phyloP scores from a whole-genome alignment of 2,329 filamentous ascomycete genomes.

The Ceratocystis albifundus region DNA sequence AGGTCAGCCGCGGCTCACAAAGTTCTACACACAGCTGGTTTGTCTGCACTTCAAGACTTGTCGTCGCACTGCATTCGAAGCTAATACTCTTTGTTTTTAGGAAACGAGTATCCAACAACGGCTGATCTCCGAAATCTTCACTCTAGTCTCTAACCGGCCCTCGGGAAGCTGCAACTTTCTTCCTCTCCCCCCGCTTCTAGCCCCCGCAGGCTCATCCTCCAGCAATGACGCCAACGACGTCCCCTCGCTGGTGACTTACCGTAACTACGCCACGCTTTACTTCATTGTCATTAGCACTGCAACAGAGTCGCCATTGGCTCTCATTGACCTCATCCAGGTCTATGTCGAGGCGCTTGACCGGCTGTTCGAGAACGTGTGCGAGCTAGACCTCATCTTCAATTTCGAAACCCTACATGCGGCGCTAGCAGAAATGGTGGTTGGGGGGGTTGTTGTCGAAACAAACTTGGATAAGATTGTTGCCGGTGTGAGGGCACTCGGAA shows the following conservation, averaged over 20 bases:
- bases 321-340: slow-evolving; percentile 95
- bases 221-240: slow-evolving; percentile 65
- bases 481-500: slow-evolving; percentile 66
- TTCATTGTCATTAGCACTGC: slow-evolving; percentile 97
- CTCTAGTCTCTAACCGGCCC: slow-evolving; percentile 82
- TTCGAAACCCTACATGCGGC: slow-evolving; percentile 93
- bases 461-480: slow-evolving; percentile 78
- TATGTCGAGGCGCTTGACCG: slow-evolving; percentile 93
- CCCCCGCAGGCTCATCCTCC: slow-evolving; percentile 50
- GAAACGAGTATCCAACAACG: slow-evolving; percentile 96
- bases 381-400: slow-evolving; percentile 96
- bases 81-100: slow-evolving; percentile 37
- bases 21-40: slow-evolving; percentile 97
- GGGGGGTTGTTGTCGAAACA: slow-evolving; percentile 88
- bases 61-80: no score
- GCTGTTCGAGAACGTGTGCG: slow-evolving; percentile 96
- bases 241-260: slow-evolving; percentile 91
- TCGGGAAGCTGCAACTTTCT: slow-evolving; percentile 95
- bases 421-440: slow-evolving; percentile 86
- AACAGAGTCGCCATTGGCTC: slow-evolving; percentile 85
- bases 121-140: slow-evolving; percentile 93
- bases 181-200: slow-evolving; percentile 57
- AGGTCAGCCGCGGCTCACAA: slow-evolving; percentile 89
- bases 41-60: slow-evolving; percentile 22
- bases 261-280: slow-evolving; percentile 94